A percentile compares a stretch with the other conserved stretches of the same genome.
These are phyloP conservation scores for Platanus orientalis DNA, from an alignment of 164 flowering plant species.

Conservation along the genomic window DNA sequence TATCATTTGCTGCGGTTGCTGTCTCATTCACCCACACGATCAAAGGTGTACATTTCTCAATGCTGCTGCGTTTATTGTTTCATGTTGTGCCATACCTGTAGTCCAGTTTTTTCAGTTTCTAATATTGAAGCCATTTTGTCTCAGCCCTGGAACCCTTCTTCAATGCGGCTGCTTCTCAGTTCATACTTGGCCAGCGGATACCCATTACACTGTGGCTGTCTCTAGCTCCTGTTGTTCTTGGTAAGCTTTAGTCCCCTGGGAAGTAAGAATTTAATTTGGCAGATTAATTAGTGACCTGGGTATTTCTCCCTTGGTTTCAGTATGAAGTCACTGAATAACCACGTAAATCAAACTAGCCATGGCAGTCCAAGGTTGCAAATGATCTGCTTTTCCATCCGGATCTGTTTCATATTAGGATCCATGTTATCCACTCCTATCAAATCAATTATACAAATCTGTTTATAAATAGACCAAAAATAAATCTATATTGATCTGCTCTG, in stretches of 20 bases:
- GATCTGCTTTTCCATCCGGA: too few species aligned
- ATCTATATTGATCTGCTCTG: too few species aligned
- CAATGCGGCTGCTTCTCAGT: constrained; percentile 98
- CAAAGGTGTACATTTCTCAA: constrained; percentile 47
- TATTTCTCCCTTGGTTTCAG: neutral
- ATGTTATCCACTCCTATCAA: too few species aligned
- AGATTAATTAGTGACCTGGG: neutral
- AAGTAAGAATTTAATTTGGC: too few species aligned
- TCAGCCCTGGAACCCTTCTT: constrained; percentile 97
- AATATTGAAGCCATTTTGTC: constrained; percentile 2
- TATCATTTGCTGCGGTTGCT: constrained; percentile 95
- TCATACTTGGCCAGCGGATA: constrained; percentile 76
- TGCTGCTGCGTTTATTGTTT: too few species aligned
- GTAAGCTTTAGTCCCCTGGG: constrained; percentile 7
- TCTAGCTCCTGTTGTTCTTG: constrained; percentile 79
- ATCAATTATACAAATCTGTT: too few species aligned
- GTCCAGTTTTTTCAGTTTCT: neutral
- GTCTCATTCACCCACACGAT: constrained; percentile 92
- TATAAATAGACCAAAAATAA: too few species aligned
- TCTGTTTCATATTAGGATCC: too few species aligned
- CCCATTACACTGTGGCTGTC: constrained; percentile 84
- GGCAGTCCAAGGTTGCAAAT: too few species aligned
- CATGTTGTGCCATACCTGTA: too few species aligned
- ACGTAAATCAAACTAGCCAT: neutral
- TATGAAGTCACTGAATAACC: neutral